Conservation (phyloP, 805 yeast genomes). For the Priceomyces haplophilus region DNA sequence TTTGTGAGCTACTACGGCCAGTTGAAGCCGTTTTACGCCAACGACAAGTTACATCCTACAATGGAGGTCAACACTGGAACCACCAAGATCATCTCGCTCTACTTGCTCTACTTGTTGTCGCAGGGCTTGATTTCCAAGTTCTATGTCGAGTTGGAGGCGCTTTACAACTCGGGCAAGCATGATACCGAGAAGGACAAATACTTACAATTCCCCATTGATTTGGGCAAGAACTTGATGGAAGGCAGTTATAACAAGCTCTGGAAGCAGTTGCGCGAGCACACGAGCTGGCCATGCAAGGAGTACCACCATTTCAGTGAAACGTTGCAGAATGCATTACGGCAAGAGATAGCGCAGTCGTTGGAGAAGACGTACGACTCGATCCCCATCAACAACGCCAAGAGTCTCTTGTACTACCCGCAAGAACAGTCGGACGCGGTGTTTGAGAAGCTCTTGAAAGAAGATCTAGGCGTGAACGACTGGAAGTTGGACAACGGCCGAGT, state of each 20-base stretch:
- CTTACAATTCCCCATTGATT: slow-evolving; percentile 78
- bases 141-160: slow-evolving; percentile 82
- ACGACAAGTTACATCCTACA: slow-evolving; percentile 38
- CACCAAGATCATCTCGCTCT: slow-evolving; percentile 69
- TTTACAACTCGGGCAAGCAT: slow-evolving; percentile 50
- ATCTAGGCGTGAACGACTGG: slow-evolving; percentile 37
- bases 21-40: slow-evolving; percentile 72
- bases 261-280: slow-evolving; percentile 60
- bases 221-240: slow-evolving; percentile 93
- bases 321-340: slow-evolving; percentile 73
- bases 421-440: slow-evolving; percentile 35
- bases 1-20: slow-evolving; percentile 73
- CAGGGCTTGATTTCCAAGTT: slow-evolving; percentile 83
- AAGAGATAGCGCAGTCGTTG: slow-evolving; percentile 80
- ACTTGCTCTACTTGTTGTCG: slow-evolving; percentile 71
- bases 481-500: slow-evolving; percentile 30
- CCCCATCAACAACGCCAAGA: slow-evolving; percentile 80
- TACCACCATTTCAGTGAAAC: slow-evolving; percentile 74
- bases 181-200: slow-evolving; percentile 64
- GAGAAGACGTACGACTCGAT: slow-evolving; percentile 73
- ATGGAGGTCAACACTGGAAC: slow-evolving; percentile 32
- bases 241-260: slow-evolving; percentile 93
- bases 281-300: slow-evolving; percentile 65
- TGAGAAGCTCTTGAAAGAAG: slow-evolving; percentile 27
- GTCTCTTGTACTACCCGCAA: slow-evolving; percentile 64